Base-by-base conservation (phyloP, 1,284 basidiomycete genomes). In the Mycena sp. region DNA sequence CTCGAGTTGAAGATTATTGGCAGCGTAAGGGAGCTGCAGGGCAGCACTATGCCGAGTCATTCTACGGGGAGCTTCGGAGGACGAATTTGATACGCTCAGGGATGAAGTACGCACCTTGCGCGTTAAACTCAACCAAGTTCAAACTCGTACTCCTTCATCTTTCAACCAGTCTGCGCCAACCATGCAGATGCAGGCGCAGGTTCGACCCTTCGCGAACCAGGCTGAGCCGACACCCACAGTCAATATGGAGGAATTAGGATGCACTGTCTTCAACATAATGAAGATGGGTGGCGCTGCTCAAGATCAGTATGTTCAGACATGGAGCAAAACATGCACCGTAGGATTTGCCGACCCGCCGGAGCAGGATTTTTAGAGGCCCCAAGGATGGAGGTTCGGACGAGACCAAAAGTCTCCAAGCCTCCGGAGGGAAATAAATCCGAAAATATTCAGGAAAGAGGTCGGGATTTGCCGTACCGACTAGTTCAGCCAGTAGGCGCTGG, bases 1-100 rank as follows among this genome's bases (percentile, higher is more conserved):
- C 17, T 19, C 54, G 55, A 11, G 55, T 63, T 16, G 61, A 63
- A 25, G 55, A 63, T 21, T 63, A 63, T 38, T 63, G 61, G 61
- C 45, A 51, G 12, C 46, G 12, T 12, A 61, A 61, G 40, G 23
- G 44, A 11, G 35, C 35, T 10, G 30, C 28, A 9, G 45, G 58
- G 14, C 59, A 61, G 35, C 53, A 56, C 16, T 57, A 26, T n/a
- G 19, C 29, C 9, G 37, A 54, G 11, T 32, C 57, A 6, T 53
- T 35, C 44, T 58, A 63, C n/a, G 58, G 48, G 45, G 37, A 2
- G 19, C 38, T 16, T 21, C 19, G n/a, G n/a, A n/a, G n/a, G n/a
- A n/a, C n/a, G n/a, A n/a, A n/a, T n/a, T n/a, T n/a, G n/a, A n/a
- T n/a, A n/a, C n/a, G n/a, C n/a, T n/a, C n/a, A n/a, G 48, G 3